phyloP scores from a whole-genome alignment of 2,329 filamentous ascomycete genomes.

The Diaporthe citriasiana region DNA sequence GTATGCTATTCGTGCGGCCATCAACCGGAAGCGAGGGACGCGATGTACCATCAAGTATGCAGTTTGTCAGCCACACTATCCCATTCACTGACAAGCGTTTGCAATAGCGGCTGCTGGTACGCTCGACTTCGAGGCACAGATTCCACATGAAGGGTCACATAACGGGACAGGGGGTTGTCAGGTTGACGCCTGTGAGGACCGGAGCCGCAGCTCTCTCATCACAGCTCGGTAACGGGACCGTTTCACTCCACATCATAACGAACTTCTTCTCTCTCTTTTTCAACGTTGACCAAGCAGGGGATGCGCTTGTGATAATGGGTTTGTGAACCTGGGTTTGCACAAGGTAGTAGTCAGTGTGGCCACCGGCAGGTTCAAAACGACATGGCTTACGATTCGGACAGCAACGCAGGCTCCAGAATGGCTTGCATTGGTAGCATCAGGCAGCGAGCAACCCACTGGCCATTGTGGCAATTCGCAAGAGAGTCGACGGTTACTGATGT shows the following conservation, averaged over 20 bases:
- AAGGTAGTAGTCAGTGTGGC: neutral
- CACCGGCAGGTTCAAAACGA: neutral
- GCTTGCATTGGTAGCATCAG: constrained; percentile 3
- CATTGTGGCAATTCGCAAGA: neutral
- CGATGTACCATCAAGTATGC: constrained; percentile 20
- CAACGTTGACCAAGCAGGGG: no score
- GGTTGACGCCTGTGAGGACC: neutral
- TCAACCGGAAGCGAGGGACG: neutral
- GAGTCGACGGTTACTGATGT: neutral
- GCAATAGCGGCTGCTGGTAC: neutral
- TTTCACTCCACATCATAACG: neutral
- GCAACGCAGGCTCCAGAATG: neutral
- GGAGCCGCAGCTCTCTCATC: neutral
- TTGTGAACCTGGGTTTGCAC: neutral
- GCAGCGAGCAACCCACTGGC: neutral
- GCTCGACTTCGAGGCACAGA: neutral
- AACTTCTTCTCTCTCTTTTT: neutral
- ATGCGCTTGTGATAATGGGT: neutral
- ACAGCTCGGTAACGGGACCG: neutral
- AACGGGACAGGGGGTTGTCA: neutral
- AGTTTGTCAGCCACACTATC: neutral
- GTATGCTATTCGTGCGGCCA: neutral
- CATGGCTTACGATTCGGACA: constrained; percentile 10
- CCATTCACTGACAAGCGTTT: neutral
- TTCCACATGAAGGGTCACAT: neutral